These are phyloP conservation scores for Verticillium klebahnii DNA, from an alignment of 2,329 filamentous ascomycete species.

Conservation along the genomic window DNA sequence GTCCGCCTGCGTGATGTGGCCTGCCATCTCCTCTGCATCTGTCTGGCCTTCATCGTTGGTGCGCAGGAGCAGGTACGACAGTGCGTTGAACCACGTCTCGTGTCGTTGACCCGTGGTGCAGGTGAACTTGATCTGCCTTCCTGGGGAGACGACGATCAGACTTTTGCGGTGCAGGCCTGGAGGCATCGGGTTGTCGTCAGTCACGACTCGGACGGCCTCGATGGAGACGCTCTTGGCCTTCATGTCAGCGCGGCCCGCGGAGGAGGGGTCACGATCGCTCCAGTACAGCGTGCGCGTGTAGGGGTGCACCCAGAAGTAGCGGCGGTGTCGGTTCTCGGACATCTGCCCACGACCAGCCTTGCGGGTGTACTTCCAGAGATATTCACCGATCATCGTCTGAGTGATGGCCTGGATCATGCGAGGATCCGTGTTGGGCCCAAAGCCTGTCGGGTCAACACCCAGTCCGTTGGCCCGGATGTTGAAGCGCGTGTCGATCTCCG, in stretches of 20 bases:
- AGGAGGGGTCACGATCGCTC: constrained; percentile 84
- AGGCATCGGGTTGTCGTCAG: constrained; percentile 91
- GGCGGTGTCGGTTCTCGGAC: constrained; percentile 83
- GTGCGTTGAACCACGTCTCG: constrained; percentile 97
- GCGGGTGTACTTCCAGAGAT: constrained; percentile 97
- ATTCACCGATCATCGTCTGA: constrained; percentile 99
- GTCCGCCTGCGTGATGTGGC: constrained; percentile 56
- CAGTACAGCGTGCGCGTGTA: constrained; percentile 96
- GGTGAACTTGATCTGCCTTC: constrained; percentile 87
- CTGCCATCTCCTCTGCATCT: constrained; percentile 54
- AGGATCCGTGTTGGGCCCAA: constrained; percentile 76
- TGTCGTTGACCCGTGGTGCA: constrained; percentile 90
- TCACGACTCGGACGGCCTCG: constrained; percentile 85
- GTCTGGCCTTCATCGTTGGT: constrained; percentile 61
- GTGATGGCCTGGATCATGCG: constrained; percentile 99
- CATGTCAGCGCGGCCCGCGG: constrained; percentile 70
- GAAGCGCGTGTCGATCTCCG: constrained; percentile 88
- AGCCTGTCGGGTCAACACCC: constrained; percentile 48
- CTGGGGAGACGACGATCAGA: constrained; percentile 82
- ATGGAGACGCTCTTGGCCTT: constrained; percentile 87
- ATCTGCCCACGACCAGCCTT: constrained; percentile 86
- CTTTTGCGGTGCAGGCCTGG: constrained; percentile 94
- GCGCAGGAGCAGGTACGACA: constrained; percentile 86
- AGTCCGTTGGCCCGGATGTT: constrained; percentile 61
- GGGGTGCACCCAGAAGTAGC: constrained; percentile 99